A percentile compares a stretch with the other conserved stretches of the same genome.
phyloP scores from a whole-genome alignment of 2,329 filamentous ascomycete genomes.

The Calonectria ilicicola region DNA sequence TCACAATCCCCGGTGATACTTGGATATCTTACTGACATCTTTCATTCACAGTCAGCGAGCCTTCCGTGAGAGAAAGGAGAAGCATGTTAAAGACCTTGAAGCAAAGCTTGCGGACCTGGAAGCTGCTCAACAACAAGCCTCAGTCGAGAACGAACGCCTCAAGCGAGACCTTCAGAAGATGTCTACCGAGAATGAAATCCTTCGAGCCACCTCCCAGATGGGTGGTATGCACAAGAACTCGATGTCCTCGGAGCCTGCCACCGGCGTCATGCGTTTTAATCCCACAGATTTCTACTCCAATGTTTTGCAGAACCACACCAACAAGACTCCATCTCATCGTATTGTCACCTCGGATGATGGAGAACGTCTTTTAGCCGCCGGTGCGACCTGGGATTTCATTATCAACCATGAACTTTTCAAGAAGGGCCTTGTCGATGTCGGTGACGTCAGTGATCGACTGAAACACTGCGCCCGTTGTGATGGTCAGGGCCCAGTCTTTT shows the following conservation, averaged over 20 bases:
- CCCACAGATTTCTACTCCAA: slow-evolving; percentile 79
- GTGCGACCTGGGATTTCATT: slow-evolving; percentile 91
- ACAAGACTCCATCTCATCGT: slow-evolving; percentile 76
- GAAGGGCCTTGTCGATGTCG: slow-evolving; percentile 83
- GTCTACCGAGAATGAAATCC: slow-evolving; percentile 91
- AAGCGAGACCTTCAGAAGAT: slow-evolving; percentile 87
- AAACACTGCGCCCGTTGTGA: slow-evolving; percentile 84
- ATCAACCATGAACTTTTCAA: slow-evolving; percentile 83
- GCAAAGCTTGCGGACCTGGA: slow-evolving; percentile 84
- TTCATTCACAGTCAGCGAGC: slow-evolving; percentile 79
- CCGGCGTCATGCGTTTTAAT: slow-evolving; percentile 77
- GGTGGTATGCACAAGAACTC: slow-evolving; percentile 48
- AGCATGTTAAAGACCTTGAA: slow-evolving; percentile 93
- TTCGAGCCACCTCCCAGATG: slow-evolving; percentile 79
- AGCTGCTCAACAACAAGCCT: slow-evolving; percentile 76
- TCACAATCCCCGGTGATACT: background rate
- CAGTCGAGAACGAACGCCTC: slow-evolving; percentile 87
- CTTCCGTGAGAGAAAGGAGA: slow-evolving; percentile 95
- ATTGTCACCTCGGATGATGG: slow-evolving; percentile 75
- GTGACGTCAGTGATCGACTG: slow-evolving; percentile 81
- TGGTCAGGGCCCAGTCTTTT: slow-evolving; percentile 89
- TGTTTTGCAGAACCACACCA: slow-evolving; percentile 70
- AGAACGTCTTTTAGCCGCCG: slow-evolving; percentile 77
- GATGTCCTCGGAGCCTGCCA: slow-evolving; percentile 62
- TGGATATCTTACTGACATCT: slow-evolving; percentile 28